phyloP scores from a whole-genome alignment of 1,139 yeast genomes.

The Candida dubliniensis region DNA sequence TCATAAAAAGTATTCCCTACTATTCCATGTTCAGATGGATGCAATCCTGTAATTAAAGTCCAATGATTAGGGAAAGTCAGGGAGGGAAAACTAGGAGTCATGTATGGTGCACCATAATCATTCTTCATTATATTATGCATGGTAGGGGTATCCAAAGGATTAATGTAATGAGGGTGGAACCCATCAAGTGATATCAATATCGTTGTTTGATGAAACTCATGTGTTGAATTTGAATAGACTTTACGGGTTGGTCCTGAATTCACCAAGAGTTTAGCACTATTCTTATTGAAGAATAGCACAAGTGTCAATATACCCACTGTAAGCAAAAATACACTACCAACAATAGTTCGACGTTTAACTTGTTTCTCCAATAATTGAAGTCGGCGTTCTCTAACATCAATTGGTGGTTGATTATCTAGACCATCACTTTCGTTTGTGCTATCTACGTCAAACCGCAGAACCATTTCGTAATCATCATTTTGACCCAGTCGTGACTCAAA shows the following conservation, averaged over 20 bases:
- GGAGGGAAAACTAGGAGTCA: slow-evolving; percentile 85
- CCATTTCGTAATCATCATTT: slow-evolving; percentile 15
- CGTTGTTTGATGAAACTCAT: slow-evolving; percentile 73
- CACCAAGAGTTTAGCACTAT: neutral
- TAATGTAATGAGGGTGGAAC: slow-evolving; percentile 88
- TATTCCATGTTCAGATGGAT: slow-evolving; percentile 84
- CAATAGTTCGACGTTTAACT: slow-evolving; percentile 13
- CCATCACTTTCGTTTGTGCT: slow-evolving; percentile 8
- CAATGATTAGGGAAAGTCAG: slow-evolving; percentile 92
- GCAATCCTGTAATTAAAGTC: slow-evolving; percentile 83
- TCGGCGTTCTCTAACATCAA: slow-evolving; percentile 15
- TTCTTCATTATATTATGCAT: slow-evolving; percentile 56
- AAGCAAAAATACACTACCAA: slow-evolving; percentile 10
- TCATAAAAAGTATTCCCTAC: slow-evolving; percentile 84
- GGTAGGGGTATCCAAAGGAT: slow-evolving; percentile 64
- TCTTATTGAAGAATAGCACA: slow-evolving; percentile 6
- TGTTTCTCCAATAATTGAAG: slow-evolving; percentile 14
- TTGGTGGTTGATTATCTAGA: slow-evolving; percentile 7
- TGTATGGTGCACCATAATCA: slow-evolving; percentile 74
- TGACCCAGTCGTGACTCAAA: slow-evolving; percentile 7
- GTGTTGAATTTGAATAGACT: slow-evolving; percentile 64
- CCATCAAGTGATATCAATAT: slow-evolving; percentile 80
- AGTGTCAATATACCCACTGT: slow-evolving; percentile 9
- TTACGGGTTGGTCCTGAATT: slow-evolving; percentile 4
- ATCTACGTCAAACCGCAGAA: slow-evolving; percentile 11